These are phyloP conservation scores for Zymoseptoria pseudotritici DNA, from an alignment of 2,329 filamentous ascomycete genomes.

Conservation along the genomic window DNA sequence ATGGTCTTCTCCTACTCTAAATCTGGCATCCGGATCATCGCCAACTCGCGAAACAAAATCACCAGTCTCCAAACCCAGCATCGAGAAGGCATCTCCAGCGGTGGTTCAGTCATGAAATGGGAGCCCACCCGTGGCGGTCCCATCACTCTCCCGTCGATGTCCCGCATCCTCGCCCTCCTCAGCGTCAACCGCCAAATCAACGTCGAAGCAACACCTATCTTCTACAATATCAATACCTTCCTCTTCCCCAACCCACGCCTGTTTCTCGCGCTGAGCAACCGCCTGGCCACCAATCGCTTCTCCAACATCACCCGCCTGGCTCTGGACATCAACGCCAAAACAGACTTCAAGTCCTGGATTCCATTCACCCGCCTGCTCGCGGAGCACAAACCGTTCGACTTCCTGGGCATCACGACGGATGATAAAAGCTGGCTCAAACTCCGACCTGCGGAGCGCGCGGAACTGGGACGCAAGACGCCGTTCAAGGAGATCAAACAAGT, in stretches of 20 bases:
- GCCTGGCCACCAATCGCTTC: neutral
- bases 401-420: neutral
- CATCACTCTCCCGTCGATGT: neutral
- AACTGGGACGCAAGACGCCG: neutral
- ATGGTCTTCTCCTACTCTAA: neutral
- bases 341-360: neutral
- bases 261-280: neutral
- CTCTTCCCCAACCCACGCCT: neutral
- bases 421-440: neutral
- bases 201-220: conserved; percentile 2
- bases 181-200: conserved; percentile 2
- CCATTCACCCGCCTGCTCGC: neutral
- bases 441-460: neutral
- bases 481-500: conserved; percentile 1
- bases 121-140: neutral
- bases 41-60: neutral
- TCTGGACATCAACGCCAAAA: neutral
- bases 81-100: neutral
- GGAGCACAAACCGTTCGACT: neutral
- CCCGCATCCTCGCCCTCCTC: neutral
- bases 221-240: conserved; percentile 2
- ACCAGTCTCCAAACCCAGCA: neutral
- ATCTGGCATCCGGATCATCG: neutral
- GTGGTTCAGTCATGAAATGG: neutral
- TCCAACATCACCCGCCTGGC: neutral